phyloP scores from a whole-genome alignment of 1,284 basidiomycete genomes.

The Lentinus polychrous region DNA sequence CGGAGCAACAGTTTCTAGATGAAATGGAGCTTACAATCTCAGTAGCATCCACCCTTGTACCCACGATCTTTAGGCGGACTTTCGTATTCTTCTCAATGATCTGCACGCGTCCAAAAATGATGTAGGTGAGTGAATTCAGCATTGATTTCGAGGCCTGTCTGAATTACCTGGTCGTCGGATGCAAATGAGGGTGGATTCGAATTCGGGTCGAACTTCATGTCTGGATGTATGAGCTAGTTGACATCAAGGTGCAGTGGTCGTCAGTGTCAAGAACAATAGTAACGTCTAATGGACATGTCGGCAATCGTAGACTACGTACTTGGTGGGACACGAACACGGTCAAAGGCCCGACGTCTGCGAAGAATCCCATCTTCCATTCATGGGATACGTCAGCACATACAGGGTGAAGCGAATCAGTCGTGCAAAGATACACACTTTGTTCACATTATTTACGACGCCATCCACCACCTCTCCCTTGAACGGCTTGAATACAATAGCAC shows the following conservation, averaged over 20 bases:
- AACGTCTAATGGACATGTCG: too few species aligned
- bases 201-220: constrained; percentile 89
- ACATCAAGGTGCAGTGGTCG: too few species aligned
- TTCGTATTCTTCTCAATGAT: constrained; percentile 92
- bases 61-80: constrained; percentile 93
- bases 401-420: neutral
- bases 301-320: constrained; percentile 42
- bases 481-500: constrained; percentile 94
- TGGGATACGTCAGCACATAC: constrained; percentile 1
- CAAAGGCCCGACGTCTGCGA: constrained; percentile 91
- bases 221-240: constrained; percentile 80
- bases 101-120: constrained; percentile 26
- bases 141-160: neutral
- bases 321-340: constrained; percentile 92
- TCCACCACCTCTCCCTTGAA: constrained; percentile 99
- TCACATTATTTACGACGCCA: constrained; percentile 92
- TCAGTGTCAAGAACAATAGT: constrained; percentile 11
- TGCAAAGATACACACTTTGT: constrained; percentile 60
- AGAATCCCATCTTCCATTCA: constrained; percentile 85
- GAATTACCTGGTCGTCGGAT: constrained; percentile 76
- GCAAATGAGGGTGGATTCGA: constrained; percentile 89
- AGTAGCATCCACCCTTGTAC: constrained; percentile 93
- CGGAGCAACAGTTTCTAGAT: neutral
- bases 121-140: neutral
- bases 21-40: constrained; percentile 66